A percentile compares a stretch with the other conserved stretches of the same genome.
These are phyloP conservation scores for Elongisporangium prolatum DNA, from an alignment of 352 stramenopile genomes.

Conservation along the genomic window DNA sequence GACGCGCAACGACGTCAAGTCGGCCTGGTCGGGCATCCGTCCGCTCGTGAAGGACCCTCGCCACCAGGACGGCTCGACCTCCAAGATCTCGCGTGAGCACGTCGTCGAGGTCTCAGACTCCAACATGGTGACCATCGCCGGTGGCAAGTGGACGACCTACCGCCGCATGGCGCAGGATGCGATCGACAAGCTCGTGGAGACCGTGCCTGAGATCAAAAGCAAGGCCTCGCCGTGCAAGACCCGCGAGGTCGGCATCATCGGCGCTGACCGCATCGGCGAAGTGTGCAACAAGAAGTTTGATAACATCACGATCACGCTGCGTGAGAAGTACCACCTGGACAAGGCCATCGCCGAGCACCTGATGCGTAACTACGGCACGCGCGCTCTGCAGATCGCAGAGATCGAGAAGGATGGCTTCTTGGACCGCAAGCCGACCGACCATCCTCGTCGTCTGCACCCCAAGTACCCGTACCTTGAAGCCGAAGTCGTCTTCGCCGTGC, in stretches of 20 bases:
- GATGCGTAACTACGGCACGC: slow-evolving; percentile 95
- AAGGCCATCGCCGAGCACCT: slow-evolving; percentile 94
- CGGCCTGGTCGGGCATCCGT: slow-evolving; percentile 94
- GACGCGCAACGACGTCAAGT: slow-evolving; percentile 90
- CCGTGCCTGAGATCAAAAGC: slow-evolving; percentile 63
- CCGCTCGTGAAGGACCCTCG: slow-evolving; percentile 91
- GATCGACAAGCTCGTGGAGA: slow-evolving; percentile 87
- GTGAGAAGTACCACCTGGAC: slow-evolving; percentile 92
- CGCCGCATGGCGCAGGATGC: slow-evolving; percentile 94
- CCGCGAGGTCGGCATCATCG: slow-evolving; percentile 78
- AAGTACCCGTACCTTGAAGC: slow-evolving; percentile 95
- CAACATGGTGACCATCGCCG: slow-evolving; percentile 93
- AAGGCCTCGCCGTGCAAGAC: slow-evolving; percentile 80
- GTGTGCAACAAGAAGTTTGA: slow-evolving; percentile 97
- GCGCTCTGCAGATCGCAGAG: slow-evolving; percentile 93
- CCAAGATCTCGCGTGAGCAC: slow-evolving; percentile 92
- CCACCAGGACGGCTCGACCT: slow-evolving; percentile 75
- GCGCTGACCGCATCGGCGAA: slow-evolving; percentile 88
- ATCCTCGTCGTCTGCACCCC: slow-evolving; percentile 85
- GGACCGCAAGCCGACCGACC: slow-evolving; percentile 78
- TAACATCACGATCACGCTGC: slow-evolving; percentile 91
- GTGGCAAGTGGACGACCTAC: slow-evolving; percentile 97
- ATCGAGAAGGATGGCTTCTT: slow-evolving; percentile 84
- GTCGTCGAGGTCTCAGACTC: slow-evolving; percentile 90
- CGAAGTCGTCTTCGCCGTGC: slow-evolving; percentile 91